Conservation (phyloP, 805 yeast species). For the Komagataella kurtzmanii region DNA sequence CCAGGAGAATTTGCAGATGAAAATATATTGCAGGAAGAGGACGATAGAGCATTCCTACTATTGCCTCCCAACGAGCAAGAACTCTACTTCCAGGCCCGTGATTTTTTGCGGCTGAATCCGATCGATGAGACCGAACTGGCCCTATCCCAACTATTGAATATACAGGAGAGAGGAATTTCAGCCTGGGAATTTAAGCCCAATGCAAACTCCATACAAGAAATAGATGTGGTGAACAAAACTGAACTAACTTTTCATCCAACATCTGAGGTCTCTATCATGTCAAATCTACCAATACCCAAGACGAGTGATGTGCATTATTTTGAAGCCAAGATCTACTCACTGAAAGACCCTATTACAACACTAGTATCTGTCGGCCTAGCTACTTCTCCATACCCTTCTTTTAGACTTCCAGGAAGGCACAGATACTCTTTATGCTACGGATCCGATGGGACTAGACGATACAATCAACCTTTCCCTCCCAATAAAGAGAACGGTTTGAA, state of each 20-base stretch:
- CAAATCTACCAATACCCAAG: constrained; percentile 77
- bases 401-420: constrained; percentile 87
- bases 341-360: constrained; percentile 42
- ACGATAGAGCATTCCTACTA: constrained; percentile 39
- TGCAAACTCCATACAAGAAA: constrained; percentile 39
- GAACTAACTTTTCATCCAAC: constrained; percentile 47
- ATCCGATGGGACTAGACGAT: constrained; percentile 67
- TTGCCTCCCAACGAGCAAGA: constrained; percentile 60
- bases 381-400: constrained; percentile 85
- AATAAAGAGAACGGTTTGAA: constrained; percentile 26
- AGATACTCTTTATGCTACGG: constrained; percentile 79
- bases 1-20: constrained; percentile 57
- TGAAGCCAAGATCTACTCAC: constrained; percentile 72
- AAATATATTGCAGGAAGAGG: constrained; percentile 42
- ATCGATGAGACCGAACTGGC: constrained; percentile 18
- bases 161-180: constrained; percentile 76
- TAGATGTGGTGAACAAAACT: constrained; percentile 49
- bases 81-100: constrained; percentile 53
- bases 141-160: constrained; percentile 46
- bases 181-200: constrained; percentile 82
- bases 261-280: constrained; percentile 38
- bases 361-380: constrained; percentile 66
- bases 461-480: constrained; percentile 57
- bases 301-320: constrained; percentile 79
- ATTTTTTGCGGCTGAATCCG: constrained; percentile 27